Conservation (phyloP, 441 rosid species). For the Populus hybrid region DNA sequence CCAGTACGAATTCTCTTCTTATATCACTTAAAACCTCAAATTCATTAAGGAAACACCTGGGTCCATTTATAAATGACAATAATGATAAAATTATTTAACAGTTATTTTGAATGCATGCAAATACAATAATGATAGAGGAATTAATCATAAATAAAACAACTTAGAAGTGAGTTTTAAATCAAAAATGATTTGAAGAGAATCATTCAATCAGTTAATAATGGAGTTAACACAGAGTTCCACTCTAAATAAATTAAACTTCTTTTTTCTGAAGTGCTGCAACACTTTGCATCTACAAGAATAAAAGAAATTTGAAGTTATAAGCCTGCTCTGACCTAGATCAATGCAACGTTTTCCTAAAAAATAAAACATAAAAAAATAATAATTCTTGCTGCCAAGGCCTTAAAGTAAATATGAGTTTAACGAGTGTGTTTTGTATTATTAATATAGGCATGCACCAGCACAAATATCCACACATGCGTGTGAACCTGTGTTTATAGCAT, state of each 20-base stretch:
- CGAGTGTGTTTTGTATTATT: not conserved
- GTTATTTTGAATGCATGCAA: not conserved
- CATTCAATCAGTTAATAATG: not conserved
- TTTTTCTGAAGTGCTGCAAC: not conserved
- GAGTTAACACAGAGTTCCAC: not conserved
- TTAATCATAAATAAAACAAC: not conserved
- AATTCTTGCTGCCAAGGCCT: not conserved
- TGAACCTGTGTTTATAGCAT: not conserved
- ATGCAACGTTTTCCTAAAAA: too few relatives aligned
- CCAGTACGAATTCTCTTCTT: not conserved
- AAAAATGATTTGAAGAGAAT: not conserved
- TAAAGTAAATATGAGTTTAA: not conserved
- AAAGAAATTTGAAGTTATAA: not conserved
- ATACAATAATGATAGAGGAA: not conserved
- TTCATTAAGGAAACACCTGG: not conserved
- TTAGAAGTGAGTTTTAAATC: not conserved
- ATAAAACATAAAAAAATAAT: too few relatives aligned
- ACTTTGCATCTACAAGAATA: not conserved
- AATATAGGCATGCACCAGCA: not conserved
- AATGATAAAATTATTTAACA: not conserved
- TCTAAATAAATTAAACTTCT: not conserved
- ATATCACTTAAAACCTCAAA: not conserved
- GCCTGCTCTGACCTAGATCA: too few relatives aligned
- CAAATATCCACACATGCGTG: not conserved
- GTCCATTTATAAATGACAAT: not conserved